A percentile compares a stretch with the other conserved stretches of the same genome.
These are phyloP conservation scores for Torulaspora indica DNA, from an alignment of 805 yeast genomes.

Conservation along the genomic window DNA sequence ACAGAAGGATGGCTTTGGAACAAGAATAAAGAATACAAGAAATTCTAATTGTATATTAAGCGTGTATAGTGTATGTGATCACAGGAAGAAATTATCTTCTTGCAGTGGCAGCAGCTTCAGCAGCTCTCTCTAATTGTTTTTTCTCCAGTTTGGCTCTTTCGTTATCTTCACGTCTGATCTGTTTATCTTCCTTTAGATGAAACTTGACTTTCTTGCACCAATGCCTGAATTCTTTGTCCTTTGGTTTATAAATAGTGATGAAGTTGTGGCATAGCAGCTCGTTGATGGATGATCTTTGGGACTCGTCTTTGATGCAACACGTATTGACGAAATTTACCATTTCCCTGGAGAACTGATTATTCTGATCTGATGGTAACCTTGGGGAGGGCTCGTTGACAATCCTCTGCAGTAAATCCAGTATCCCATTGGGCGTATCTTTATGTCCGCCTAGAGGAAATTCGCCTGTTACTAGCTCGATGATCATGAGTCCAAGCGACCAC, in stretches of 20 bases:
- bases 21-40: slow-evolving; percentile 29
- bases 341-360: slow-evolving; percentile 36
- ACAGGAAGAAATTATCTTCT: slow-evolving; percentile 9
- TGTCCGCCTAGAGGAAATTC: slow-evolving; percentile 66
- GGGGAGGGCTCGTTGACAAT: slow-evolving; percentile 95
- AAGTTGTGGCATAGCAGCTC: slow-evolving; percentile 49
- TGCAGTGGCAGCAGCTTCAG: slow-evolving; percentile 23
- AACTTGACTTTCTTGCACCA: slow-evolving; percentile 40
- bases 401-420: slow-evolving; percentile 82
- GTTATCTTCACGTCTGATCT: slow-evolving; percentile 31
- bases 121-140: slow-evolving; percentile 26
- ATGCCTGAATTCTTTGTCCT: slow-evolving; percentile 39
- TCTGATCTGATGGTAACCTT: slow-evolving; percentile 43
- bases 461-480: slow-evolving; percentile 85
- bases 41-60: slow-evolving; percentile 7
- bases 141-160: slow-evolving; percentile 32
- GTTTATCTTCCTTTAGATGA: slow-evolving; percentile 31
- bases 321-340: slow-evolving; percentile 66
- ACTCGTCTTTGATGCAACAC: slow-evolving; percentile 69
- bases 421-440: slow-evolving; percentile 70
- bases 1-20: slow-evolving; percentile 60
- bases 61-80: background rate
- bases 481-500: slow-evolving; percentile 92
- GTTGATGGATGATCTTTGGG: slow-evolving; percentile 64
- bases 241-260: slow-evolving; percentile 34